Conservation (phyloP, 202 grass and related monocot species). For the Cymbopogon flexuosus region DNA sequence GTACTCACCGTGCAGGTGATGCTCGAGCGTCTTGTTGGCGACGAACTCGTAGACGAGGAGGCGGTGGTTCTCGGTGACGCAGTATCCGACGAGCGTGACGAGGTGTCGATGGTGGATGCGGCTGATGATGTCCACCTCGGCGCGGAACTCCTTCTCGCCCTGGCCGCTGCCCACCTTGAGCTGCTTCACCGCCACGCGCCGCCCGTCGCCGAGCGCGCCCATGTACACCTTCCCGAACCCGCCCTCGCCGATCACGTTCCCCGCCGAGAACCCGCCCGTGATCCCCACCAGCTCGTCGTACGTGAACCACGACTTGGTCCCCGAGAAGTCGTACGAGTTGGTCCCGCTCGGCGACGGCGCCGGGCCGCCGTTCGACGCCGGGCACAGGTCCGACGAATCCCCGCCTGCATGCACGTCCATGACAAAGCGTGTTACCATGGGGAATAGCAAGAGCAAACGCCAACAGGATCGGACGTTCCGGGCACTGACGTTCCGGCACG, state of each 20-base stretch:
- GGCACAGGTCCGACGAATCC: slow-evolving; percentile 25
- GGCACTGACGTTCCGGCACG: slow-evolving; percentile 29
- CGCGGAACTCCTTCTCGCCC: slow-evolving; percentile 63
- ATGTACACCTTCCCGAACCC: slow-evolving; percentile 78
- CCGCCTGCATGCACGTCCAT: background rate
- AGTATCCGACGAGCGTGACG: slow-evolving; percentile 70
- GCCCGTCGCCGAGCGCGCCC: slow-evolving; percentile 52
- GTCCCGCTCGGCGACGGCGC: slow-evolving; percentile 21
- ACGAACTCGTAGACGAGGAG: slow-evolving; percentile 85
- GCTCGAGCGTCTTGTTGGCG: slow-evolving; percentile 56
- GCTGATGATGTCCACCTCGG: slow-evolving; percentile 81
- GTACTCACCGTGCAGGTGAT: slow-evolving; percentile 76
- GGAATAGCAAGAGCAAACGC: too few species aligned
- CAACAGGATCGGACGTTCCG: background rate
- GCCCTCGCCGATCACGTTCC: slow-evolving; percentile 70
- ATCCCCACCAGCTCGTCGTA: slow-evolving; percentile 60
- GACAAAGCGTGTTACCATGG: too few species aligned
- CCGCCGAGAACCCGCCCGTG: slow-evolving; percentile 57
- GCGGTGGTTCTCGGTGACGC: slow-evolving; percentile 53
- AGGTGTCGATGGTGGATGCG: slow-evolving; percentile 86
- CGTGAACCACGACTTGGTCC: slow-evolving; percentile 52
- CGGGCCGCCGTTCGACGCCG: background rate
- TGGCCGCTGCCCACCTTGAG: slow-evolving; percentile 58
- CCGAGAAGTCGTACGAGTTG: slow-evolving; percentile 36
- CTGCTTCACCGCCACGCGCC: slow-evolving; percentile 81